These are phyloP conservation scores for Micractinium sp. DNA, from an alignment of 139 green algal genomes.

Conservation along the genomic window DNA sequence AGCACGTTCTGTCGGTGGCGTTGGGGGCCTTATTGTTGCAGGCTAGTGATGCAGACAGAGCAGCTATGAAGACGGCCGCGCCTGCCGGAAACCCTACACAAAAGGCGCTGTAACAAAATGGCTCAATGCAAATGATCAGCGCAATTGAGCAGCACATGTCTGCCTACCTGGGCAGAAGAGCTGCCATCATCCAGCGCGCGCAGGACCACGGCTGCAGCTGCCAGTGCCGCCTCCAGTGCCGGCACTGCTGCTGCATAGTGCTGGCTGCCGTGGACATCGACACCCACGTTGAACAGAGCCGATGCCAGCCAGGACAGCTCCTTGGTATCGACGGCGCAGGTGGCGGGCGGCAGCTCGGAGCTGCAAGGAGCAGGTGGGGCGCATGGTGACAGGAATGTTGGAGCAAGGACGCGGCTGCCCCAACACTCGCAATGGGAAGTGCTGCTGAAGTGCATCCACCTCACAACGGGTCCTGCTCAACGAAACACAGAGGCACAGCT, in stretches of 20 bases:
- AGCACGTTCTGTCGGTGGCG: not conserved
- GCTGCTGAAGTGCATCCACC: too few species aligned
- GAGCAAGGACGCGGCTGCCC: not conserved
- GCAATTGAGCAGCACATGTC: not conserved
- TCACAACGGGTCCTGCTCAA: too few species aligned
- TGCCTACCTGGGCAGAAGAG: not conserved
- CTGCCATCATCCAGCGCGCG: not conserved
- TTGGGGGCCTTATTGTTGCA: not conserved
- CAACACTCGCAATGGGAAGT: too few species aligned
- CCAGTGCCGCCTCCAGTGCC: not conserved
- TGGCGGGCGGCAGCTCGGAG: not conserved
- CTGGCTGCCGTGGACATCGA: slow-evolving; percentile 19
- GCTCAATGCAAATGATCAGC: not conserved
- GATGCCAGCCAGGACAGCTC: slow-evolving; percentile 41
- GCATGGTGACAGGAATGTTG: not conserved
- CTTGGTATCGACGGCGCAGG: slow-evolving; percentile 1
- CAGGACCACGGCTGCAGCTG: not conserved
- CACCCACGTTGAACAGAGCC: slow-evolving; percentile 32
- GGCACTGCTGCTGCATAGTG: not conserved
- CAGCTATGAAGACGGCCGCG: not conserved
- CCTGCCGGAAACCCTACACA: not conserved
- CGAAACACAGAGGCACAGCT: too few species aligned
- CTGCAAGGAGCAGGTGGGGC: not conserved
- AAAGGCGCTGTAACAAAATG: too few species aligned
- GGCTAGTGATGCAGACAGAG: not conserved